A percentile compares a stretch with the other conserved stretches of the same genome.
phyloP scores from a whole-genome alignment of 176 grass and related monocot genomes.

The Sorghum bicolor region DNA sequence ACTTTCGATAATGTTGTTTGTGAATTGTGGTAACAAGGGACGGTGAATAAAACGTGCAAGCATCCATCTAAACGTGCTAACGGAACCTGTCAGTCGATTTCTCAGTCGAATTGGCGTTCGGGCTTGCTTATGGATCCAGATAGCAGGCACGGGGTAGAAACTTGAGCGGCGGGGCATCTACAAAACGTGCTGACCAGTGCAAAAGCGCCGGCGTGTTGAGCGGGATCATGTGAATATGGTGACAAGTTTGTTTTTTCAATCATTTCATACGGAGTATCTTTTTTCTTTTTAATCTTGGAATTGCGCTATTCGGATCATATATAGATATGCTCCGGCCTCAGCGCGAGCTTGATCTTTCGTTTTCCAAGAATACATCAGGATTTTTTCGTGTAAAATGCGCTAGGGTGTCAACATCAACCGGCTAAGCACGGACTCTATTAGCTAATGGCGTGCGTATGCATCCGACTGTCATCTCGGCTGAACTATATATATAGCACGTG shows the following conservation, averaged over 20 bases:
- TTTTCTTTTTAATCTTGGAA: neutral
- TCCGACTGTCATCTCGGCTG: neutral
- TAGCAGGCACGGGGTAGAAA: neutral
- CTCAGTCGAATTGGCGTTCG: too few species aligned
- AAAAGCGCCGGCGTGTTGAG: neutral
- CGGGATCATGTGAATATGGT: conserved; percentile 13
- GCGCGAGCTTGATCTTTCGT: too few species aligned
- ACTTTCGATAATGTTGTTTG: too few species aligned
- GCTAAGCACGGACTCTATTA: neutral
- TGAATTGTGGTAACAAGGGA: too few species aligned
- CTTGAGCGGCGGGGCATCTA: neutral
- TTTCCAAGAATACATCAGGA: too few species aligned
- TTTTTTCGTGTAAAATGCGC: too few species aligned
- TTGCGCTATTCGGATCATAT: neutral
- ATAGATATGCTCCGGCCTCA: neutral
- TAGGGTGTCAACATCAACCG: neutral
- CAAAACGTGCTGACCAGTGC: neutral
- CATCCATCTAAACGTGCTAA: too few species aligned
- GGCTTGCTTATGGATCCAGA: neutral
- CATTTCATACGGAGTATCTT: neutral
- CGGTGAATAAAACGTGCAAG: too few species aligned
- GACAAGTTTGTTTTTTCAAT: neutral
- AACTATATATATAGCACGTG: too few species aligned
- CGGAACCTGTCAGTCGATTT: too few species aligned
- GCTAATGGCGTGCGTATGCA: neutral